A percentile compares a stretch with the other conserved stretches of the same genome.
Conservation (phyloP, 2,329 filamentous ascomycete species). For the Fusarium irregulare region DNA sequence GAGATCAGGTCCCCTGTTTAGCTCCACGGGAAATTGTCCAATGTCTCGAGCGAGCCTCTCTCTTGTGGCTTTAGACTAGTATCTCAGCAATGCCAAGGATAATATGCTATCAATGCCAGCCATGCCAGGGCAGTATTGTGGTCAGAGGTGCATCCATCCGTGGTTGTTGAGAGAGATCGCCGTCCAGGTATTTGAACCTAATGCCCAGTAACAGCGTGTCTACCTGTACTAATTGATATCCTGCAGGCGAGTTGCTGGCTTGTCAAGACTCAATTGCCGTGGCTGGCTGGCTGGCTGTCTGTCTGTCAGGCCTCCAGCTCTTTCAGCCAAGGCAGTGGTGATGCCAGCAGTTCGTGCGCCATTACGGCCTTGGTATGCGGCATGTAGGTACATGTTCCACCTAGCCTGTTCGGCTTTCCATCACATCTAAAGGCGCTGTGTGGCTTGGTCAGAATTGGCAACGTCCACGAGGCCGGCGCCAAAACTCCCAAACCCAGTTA, state of each 20-base stretch:
- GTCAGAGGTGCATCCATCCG: slow-evolving; percentile 18
- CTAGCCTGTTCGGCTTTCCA: slow-evolving; percentile 26
- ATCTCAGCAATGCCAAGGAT: slow-evolving; percentile 27
- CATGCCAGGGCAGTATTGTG: neutral
- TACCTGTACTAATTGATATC: neutral
- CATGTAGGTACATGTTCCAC: slow-evolving; percentile 39
- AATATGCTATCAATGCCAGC: neutral
- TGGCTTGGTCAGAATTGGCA: slow-evolving; percentile 42
- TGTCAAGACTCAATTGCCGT: neutral
- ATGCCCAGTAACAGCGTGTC: neutral
- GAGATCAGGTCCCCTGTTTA: slow-evolving; percentile 10
- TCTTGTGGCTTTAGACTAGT: slow-evolving; percentile 3
- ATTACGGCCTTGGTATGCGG: slow-evolving; percentile 33
- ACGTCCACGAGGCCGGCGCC: slow-evolving; percentile 42
- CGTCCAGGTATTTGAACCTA: neutral
- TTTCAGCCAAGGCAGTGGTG: slow-evolving; percentile 13
- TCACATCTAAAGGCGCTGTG: slow-evolving; percentile 27
- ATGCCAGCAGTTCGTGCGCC: slow-evolving; percentile 31
- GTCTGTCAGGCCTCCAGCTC: slow-evolving; percentile 1
- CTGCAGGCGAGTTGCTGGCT: neutral
- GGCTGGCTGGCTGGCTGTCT: slow-evolving; percentile 16
- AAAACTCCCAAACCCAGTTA: slow-evolving; percentile 38
- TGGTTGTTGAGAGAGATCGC: slow-evolving; percentile 19
- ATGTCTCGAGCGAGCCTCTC: slow-evolving; percentile 7
- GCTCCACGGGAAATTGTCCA: slow-evolving; percentile 19